Evolutionary conservation across 2,329 filamentous ascomycete species (phyloP).

Genomic region (Tricladium varicosporioides): DNA sequence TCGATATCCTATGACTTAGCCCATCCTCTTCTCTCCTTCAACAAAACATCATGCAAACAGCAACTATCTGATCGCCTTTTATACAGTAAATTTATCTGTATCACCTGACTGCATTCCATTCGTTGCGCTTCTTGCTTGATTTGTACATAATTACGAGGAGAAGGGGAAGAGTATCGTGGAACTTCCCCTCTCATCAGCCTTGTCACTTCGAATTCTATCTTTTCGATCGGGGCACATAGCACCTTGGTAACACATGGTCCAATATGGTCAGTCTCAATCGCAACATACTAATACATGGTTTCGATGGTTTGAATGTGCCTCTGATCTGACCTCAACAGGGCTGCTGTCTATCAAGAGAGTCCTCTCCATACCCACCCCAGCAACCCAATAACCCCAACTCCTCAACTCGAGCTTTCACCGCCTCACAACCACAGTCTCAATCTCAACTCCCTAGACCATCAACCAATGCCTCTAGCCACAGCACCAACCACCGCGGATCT

Average conservation of each 20-base stretch:
- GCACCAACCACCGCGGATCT: conserved; percentile 5
- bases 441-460: conserved; percentile 23
- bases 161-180: not conserved
- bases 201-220: not conserved
- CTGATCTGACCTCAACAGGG: conserved; percentile 3
- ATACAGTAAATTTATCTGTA: not conserved
- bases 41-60: not conserved
- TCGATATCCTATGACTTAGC: not conserved
- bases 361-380: conserved; percentile 16
- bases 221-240: not conserved
- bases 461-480: conserved; percentile 19
- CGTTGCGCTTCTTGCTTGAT: not conserved
- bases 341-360: conserved; percentile 7
- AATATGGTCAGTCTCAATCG: not conserved
- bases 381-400: conserved; percentile 34
- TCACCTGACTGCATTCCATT: not conserved
- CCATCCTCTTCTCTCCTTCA: not conserved
- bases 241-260: not conserved
- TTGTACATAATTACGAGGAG: no score
- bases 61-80: not conserved
- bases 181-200: not conserved
- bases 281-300: not conserved
- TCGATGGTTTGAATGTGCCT: no score
- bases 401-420: conserved; percentile 51
- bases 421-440: conserved; percentile 26